Evolutionary conservation across 2,329 filamentous ascomycete species (phyloP), one percentile per base, ranked within the genome.

Genomic region (Chaetomium globosum): DNA sequence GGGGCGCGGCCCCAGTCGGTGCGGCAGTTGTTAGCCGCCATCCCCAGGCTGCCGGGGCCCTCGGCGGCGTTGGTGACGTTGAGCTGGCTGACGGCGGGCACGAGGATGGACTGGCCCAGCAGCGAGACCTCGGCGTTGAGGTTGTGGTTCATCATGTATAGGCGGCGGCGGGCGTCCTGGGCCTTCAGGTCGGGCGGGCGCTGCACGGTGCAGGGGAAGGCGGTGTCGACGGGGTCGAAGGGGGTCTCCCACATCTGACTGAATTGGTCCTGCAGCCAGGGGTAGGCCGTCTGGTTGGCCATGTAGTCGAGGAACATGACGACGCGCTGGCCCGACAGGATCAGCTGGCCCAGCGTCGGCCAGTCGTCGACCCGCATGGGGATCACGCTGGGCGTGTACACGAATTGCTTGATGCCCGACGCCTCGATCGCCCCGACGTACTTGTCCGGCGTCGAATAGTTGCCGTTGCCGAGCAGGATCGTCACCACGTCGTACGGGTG

Each of bases 61-160:
- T 80, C 81, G 13, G 82, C 83, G 13, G 83, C 86, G 73, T 96
- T 96, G 21, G 91, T 94, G 66, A 84, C 78, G 71, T 91, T 91
- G 64, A 94, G 78, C 49, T 88, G 75, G 4, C 87, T 85, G 0
- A 87, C 86, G 64, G 91, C 90, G 0, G 92, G 92, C 13, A 95
- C 88, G 8, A 93, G 79, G 54, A 95, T 75, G 23, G 82, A 80
- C 19, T 84, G 74, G 33, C 86, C 86, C 2, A 88, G 85, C 43
- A 96, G 77, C 61, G 84, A 84, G 67, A 96, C 85, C 70, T 93
- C 83, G 65, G 89, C 83, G 75, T 97, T 97, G 65, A 97, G 83
- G 75, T 97, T 97, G 80, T 97, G 93, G 77, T 97, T 97, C 73
- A 90, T 85, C 73, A 97, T 83, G 75, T 93, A 96, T 77, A 96